These are phyloP conservation scores for Vitis labrusca DNA, from an alignment of 164 flowering plant species.

Conservation along the genomic window DNA sequence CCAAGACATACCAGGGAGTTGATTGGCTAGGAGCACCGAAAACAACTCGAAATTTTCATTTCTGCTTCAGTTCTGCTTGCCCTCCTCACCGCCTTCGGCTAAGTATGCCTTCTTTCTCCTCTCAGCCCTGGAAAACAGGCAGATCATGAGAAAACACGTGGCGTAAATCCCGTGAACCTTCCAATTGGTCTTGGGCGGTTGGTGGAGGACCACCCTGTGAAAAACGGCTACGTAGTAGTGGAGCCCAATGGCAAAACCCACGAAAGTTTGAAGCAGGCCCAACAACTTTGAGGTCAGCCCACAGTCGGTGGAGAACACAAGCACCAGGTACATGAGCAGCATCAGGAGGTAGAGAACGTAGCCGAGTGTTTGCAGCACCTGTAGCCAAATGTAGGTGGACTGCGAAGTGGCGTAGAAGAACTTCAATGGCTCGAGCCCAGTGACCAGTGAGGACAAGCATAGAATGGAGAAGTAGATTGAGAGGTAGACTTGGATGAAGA, in stretches of 20 bases:
- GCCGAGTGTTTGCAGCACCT: conserved; percentile 74
- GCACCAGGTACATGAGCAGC: conserved; percentile 68
- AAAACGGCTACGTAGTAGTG: conserved; percentile 87
- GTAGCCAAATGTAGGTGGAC: conserved; percentile 70
- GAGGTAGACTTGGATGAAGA: conserved; percentile 80
- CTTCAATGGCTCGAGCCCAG: conserved; percentile 79
- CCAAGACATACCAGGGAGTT: background rate
- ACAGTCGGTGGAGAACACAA: conserved; percentile 68
- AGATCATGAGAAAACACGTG: conserved; percentile 72
- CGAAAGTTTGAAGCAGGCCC: conserved; percentile 78
- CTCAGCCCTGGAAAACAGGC: conserved; percentile 60
- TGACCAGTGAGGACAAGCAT: conserved; percentile 52
- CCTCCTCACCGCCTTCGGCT: conserved; percentile 77
- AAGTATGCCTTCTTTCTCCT: conserved; percentile 89
- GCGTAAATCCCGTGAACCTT: conserved; percentile 84
- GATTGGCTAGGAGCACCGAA: background rate
- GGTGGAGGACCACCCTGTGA: conserved; percentile 68
- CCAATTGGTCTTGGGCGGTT: conserved; percentile 91
- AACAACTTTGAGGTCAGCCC: conserved; percentile 55
- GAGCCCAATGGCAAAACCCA: conserved; percentile 78
- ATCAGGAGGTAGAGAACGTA: conserved; percentile 74
- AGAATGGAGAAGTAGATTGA: conserved; percentile 89
- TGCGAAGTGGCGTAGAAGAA: conserved; percentile 75
- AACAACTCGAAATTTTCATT: background rate
- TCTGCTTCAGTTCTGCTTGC: conserved; percentile 59